Base-by-base conservation (phyloP, 176 grass and related monocot genomes). In the Hordeum vulgare region DNA sequence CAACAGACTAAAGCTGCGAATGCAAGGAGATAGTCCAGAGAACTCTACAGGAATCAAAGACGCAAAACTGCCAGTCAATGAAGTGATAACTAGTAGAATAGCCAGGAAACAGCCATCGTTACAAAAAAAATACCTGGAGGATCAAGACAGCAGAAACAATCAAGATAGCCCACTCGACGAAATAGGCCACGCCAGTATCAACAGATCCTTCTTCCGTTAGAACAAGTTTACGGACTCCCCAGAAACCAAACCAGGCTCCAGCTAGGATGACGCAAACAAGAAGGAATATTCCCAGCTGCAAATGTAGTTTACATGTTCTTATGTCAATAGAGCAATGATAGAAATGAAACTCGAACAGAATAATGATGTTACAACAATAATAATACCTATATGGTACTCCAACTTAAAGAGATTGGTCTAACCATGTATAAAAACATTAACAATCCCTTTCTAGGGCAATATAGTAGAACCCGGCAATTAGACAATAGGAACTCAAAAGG, bases 231-330 rank as follows among this genome's bases (percentile, higher is more conserved):
- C 87, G 90, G 69, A 98, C 96, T 90, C 89, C 92, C 96, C 96
- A 95, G 85, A 88, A 98, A 90, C 96, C 96, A 85, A 93, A 95
- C 96, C 96, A 98, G 68, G 96, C 96, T 88, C 96, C 93, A 77
- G 88, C 92, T 74, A 98, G 81, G 47, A 98, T 62, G 26, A 98
- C 79, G 18, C 83, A 89, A 56, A 95, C 83, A 0, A 98, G 82
- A 88, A 95, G 54, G 27, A 98, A 86, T 91, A 94, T 90, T 51
- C 86, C 96, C 71, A 98, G 75, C 96, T 98, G 90, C 80, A 90
- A 83, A 82, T n/a, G 14, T 42, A 82, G 37, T 47, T 82, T 77
- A 37, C 11, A 57, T 73, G 74, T 71, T 85, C 29, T 45, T 23
- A 26, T 11, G 11, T 57, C 20, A 79, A 24, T 73, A 33, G 20